Conservation (phyloP, 2,329 filamentous ascomycete genomes). For the Cercospora zeina region DNA sequence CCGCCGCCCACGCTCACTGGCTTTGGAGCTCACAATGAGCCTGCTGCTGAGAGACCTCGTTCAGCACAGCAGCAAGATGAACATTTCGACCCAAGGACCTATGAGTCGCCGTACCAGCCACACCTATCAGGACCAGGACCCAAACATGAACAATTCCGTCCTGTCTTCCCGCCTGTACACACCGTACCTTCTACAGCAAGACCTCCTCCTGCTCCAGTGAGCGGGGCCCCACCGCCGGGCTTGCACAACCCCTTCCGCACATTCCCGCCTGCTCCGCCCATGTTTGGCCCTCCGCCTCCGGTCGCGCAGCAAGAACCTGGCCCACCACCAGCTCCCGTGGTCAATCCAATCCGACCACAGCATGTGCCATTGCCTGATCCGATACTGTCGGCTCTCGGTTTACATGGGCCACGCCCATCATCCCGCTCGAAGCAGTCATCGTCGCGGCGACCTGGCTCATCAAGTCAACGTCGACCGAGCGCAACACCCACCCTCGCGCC, state of each 20-base stretch:
- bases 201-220: neutral
- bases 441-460: slow-evolving; percentile 7
- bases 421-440: slow-evolving; percentile 5
- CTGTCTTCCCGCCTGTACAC: slow-evolving; percentile 3
- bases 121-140: slow-evolving; percentile 35
- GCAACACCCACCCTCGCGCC: neutral
- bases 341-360: slow-evolving; percentile 5
- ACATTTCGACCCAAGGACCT: neutral
- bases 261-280: slow-evolving; percentile 8
- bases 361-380: slow-evolving; percentile 14
- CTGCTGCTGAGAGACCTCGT: neutral
- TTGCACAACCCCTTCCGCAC: slow-evolving; percentile 16
- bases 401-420: slow-evolving; percentile 9
- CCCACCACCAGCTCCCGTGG: neutral
- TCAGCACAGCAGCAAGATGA: slow-evolving; percentile 7
- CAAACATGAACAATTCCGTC: slow-evolving; percentile 34
- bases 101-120: slow-evolving; percentile 53
- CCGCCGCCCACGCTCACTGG: slow-evolving; percentile 12
- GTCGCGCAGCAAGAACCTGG: neutral
- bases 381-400: slow-evolving; percentile 10
- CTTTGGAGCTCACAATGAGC: neutral
- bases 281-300: slow-evolving; percentile 5
- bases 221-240: neutral
- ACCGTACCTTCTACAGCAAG: neutral
- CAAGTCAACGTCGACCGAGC: slow-evolving; percentile 10